Evolutionary conservation across 140 eudicot species (phyloP).

Genomic region (Senecio squalidus): DNA sequence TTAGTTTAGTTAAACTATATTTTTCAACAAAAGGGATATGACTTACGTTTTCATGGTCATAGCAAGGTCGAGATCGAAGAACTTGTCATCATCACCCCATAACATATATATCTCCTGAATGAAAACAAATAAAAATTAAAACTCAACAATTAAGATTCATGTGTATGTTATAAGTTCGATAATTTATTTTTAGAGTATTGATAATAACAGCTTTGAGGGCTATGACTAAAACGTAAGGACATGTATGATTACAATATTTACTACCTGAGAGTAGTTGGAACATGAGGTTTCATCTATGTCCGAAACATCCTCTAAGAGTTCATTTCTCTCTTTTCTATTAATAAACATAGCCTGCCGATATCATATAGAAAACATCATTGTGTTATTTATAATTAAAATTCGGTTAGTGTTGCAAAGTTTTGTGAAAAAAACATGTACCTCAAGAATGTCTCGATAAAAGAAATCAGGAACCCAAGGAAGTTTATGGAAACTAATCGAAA

Average conservation of each 20-base stretch:
- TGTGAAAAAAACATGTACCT: constrained; percentile 17
- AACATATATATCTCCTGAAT: constrained; percentile 34
- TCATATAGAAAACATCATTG: background rate
- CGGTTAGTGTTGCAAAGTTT: background rate
- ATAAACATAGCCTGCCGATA: constrained; percentile 25
- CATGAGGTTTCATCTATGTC: constrained; percentile 27
- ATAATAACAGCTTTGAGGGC: background rate
- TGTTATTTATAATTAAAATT: no score
- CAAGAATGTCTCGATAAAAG: constrained; percentile 22
- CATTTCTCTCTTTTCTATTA: constrained; percentile 41
- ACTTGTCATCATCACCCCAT: constrained; percentile 49
- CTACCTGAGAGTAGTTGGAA: constrained; percentile 37
- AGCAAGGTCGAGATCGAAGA: constrained; percentile 32
- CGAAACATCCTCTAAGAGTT: constrained; percentile 28
- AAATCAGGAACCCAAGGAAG: constrained; percentile 36
- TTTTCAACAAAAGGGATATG: no score
- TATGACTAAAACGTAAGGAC: no score
- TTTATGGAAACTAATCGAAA: constrained; percentile 13
- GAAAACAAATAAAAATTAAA: background rate
- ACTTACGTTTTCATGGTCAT: constrained; percentile 28
- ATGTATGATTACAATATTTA: no score
- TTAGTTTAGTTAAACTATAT: no score
- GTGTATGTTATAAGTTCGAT: background rate
- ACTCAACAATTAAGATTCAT: background rate
- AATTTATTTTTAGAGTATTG: background rate